Evolutionary conservation across 805 yeast genomes (phyloP).

Genomic region (Wickerhamiella domercqiae): DNA sequence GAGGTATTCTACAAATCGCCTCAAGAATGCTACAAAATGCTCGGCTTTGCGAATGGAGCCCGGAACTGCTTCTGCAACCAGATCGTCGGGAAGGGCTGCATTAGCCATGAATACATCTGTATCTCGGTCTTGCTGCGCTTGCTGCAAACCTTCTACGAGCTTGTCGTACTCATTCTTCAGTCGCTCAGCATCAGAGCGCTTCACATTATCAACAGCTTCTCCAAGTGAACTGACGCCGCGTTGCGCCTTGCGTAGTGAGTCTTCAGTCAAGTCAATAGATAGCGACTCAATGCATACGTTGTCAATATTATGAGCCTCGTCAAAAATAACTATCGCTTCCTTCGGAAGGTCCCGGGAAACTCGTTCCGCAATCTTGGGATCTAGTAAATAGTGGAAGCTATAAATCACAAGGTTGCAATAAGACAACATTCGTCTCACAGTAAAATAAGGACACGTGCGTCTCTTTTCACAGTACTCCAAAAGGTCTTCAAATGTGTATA

Average conservation of each 20-base stretch:
- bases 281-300: conserved; percentile 95
- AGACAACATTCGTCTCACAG: conserved; percentile 95
- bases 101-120: conserved; percentile 66
- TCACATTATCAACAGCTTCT: conserved; percentile 73
- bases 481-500: conserved; percentile 80
- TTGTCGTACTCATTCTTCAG: conserved; percentile 83
- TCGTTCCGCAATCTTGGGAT: conserved; percentile 92
- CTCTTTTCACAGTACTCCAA: conserved; percentile 59
- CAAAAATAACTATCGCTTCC: conserved; percentile 88
- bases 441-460: conserved; percentile 89
- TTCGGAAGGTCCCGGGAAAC: conserved; percentile 85
- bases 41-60: conserved; percentile 96
- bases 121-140: conserved; percentile 45
- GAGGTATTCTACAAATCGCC: conserved; percentile 82
- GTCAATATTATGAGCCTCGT: conserved; percentile 97
- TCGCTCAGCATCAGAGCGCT: conserved; percentile 64
- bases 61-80: conserved; percentile 85
- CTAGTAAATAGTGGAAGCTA: conserved; percentile 89
- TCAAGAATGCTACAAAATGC: conserved; percentile 85
- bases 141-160: conserved; percentile 71
- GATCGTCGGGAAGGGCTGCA: conserved; percentile 74
- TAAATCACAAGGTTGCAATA: conserved; percentile 82
- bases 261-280: conserved; percentile 84
- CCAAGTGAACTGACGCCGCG: conserved; percentile 70
- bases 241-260: conserved; percentile 69